These are phyloP conservation scores for Kwoniella heveanensis DNA, from an alignment of 768 basidiomycete genomes.

Conservation along the genomic window DNA sequence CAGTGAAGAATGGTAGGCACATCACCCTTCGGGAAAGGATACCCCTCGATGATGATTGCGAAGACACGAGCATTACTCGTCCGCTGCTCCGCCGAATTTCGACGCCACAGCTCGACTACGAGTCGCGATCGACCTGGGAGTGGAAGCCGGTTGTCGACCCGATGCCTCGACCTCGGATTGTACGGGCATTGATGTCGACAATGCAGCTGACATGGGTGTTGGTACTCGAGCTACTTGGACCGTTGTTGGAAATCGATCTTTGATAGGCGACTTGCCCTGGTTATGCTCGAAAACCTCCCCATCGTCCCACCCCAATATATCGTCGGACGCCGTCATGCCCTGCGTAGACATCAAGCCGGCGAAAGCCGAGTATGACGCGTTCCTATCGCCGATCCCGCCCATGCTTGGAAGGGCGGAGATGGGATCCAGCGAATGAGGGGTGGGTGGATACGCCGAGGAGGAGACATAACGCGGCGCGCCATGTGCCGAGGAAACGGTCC, in stretches of 20 bases:
- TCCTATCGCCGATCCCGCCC: conserved; percentile 17
- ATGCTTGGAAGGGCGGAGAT: not conserved
- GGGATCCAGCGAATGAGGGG: conserved; percentile 13
- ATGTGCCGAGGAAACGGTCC: conserved; percentile 10
- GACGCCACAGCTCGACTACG: conserved; percentile 10
- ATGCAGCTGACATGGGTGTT: not conserved
- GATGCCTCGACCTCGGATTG: not conserved
- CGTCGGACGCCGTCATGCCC: conserved; percentile 1
- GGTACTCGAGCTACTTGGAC: not conserved
- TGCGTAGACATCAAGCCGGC: conserved; percentile 15
- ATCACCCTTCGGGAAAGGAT: too few relatives aligned
- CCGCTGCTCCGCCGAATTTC: conserved; percentile 4
- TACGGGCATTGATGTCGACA: not conserved
- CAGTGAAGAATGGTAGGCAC: not conserved
- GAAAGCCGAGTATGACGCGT: conserved; percentile 13
- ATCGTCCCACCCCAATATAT: conserved; percentile 21
- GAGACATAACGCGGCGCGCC: conserved; percentile 30
- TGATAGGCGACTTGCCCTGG: conserved; percentile 1
- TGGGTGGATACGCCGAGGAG: conserved; percentile 26
- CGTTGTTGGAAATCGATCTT: not conserved
- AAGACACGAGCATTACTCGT: not conserved
- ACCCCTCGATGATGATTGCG: too few relatives aligned
- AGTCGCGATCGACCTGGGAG: not conserved
- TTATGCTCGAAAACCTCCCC: conserved; percentile 15
- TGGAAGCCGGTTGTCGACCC: not conserved